These are phyloP conservation scores for Pilatotrama ljubarskyi DNA, from an alignment of 768 basidiomycete genomes.

Conservation along the genomic window DNA sequence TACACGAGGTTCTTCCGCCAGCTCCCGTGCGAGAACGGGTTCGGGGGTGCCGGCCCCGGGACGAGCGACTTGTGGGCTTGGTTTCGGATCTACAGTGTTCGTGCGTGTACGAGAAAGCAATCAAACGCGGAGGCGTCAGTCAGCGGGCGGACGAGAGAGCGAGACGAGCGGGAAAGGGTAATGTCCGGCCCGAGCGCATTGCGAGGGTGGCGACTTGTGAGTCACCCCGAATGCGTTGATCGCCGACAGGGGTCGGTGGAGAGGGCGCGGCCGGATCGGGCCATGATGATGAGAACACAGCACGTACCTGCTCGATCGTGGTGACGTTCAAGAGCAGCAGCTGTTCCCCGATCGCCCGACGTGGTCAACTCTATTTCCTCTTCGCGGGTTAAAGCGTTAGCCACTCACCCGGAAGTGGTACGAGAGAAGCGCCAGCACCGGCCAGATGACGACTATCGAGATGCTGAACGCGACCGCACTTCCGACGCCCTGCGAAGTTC, in stretches of 20 bases:
- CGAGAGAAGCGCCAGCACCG: constrained; percentile 71
- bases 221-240: constrained; percentile 10
- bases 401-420: constrained; percentile 84
- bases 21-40: constrained; percentile 83
- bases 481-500: constrained; percentile 53
- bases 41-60: constrained; percentile 66
- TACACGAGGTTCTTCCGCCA: constrained; percentile 74
- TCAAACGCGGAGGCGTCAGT: background rate
- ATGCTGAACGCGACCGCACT: constrained; percentile 81
- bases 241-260: constrained; percentile 15
- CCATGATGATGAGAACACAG: constrained; percentile 15
- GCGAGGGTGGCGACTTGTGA: background rate
- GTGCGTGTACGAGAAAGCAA: background rate
- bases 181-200: background rate
- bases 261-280: constrained; percentile 21
- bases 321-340: constrained; percentile 85
- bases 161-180: background rate
- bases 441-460: constrained; percentile 76
- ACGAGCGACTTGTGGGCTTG: constrained; percentile 75
- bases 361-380: constrained; percentile 8
- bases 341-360: constrained; percentile 37
- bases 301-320: constrained; percentile 89
- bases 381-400: background rate
- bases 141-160: background rate
- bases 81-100: constrained; percentile 67